Percentiles rank a stretch among this genome's conserved stretches.
Evolutionary conservation across 176 grass and related monocot genomes (phyloP).

Genomic region (Saccharum officinarum): DNA sequence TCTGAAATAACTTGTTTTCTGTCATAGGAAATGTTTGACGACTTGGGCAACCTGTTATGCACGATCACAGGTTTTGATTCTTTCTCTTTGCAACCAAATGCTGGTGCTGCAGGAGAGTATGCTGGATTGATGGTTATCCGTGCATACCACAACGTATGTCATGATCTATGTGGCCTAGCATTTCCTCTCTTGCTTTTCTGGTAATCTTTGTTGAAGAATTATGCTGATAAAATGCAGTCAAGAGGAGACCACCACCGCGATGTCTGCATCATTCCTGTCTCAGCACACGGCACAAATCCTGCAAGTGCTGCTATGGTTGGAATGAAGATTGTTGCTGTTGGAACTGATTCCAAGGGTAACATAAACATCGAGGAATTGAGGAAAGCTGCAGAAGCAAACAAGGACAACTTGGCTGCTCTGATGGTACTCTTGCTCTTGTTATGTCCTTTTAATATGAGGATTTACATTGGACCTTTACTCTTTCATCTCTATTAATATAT

Average conservation of each 20-base stretch:
- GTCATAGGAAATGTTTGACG: conserved; percentile 95
- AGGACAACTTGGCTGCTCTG: conserved; percentile 89
- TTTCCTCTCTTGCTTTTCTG: conserved; percentile 4
- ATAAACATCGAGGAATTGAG: conserved; percentile 95
- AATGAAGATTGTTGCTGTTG: conserved; percentile 98
- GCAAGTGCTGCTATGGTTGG: conserved; percentile 99
- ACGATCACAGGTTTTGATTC: conserved; percentile 95
- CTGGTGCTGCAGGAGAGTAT: conserved; percentile 98
- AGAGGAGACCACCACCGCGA: conserved; percentile 88
- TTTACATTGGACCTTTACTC: conserved; percentile 16
- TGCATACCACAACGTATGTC: conserved; percentile 72
- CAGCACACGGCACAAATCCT: conserved; percentile 96
- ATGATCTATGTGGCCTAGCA: conserved; percentile 5
- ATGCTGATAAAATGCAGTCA: conserved; percentile 55
- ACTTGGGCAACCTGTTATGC: conserved; percentile 85
- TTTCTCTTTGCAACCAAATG: conserved; percentile 99
- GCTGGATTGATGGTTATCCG: conserved; percentile 99
- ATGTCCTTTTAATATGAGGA: background rate
- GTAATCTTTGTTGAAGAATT: conserved; percentile 30
- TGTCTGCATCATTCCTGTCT: conserved; percentile 99
- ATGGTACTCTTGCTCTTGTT: conserved; percentile 64
- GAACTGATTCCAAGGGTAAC: conserved; percentile 97
- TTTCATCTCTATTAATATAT: conserved; percentile 10
- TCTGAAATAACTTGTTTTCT: conserved; percentile 29
- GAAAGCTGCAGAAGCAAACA: conserved; percentile 92